Conservation (phyloP, 805 yeast species). For the Yarrowia yakushimensis region DNA sequence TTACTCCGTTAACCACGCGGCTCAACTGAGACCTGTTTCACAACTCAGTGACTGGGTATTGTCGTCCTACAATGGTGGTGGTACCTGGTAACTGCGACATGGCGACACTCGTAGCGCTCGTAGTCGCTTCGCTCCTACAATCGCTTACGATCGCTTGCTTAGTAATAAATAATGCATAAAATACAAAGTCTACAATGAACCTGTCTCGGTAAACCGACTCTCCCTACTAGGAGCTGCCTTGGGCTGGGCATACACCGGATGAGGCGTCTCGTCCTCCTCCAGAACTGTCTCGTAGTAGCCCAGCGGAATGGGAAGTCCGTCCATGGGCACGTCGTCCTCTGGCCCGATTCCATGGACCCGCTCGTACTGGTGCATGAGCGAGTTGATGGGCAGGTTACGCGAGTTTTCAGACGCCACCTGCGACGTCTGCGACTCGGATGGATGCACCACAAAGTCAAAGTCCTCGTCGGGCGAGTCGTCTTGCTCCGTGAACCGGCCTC, state of each 20-base stretch:
- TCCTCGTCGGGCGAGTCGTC: constrained; percentile 16
- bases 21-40: too few relatives aligned
- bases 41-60: too few relatives aligned
- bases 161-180: constrained; percentile 3
- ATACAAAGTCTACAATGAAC: background rate
- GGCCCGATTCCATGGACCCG: constrained; percentile 21
- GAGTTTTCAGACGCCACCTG: background rate
- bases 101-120: background rate
- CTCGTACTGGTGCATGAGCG: constrained; percentile 26
- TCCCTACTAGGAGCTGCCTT: constrained; percentile 18
- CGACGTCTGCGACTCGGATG: constrained; percentile 10
- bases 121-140: background rate
- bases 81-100: too few relatives aligned
- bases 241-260: constrained; percentile 23
- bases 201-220: constrained; percentile 20
- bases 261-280: constrained; percentile 25
- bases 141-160: too few relatives aligned
- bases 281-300: constrained; percentile 24
- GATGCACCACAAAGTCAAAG: constrained; percentile 5
- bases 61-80: too few relatives aligned
- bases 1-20: too few relatives aligned
- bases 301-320: constrained; percentile 16
- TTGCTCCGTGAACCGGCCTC: constrained; percentile 9
- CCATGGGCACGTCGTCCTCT: constrained; percentile 23
- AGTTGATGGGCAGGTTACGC: constrained; percentile 23